Conservation (phyloP, 805 yeast species). For the Citeromyces nyonsensis region DNA sequence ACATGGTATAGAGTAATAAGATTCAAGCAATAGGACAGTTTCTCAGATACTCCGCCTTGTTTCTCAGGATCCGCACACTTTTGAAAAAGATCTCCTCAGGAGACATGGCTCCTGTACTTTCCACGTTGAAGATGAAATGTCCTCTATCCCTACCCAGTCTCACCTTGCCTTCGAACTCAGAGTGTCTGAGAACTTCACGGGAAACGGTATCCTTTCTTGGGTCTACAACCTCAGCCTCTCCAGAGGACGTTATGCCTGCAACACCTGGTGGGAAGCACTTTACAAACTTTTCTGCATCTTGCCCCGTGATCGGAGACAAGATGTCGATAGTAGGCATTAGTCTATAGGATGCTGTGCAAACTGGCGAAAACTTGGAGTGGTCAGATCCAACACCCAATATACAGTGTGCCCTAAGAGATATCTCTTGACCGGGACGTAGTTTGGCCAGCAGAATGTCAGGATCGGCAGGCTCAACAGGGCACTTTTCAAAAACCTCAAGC, state of each 20-base stretch:
- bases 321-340: constrained; percentile 80
- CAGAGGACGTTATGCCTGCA: constrained; percentile 50
- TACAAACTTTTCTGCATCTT: constrained; percentile 64
- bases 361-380: constrained; percentile 97
- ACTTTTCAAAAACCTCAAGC: constrained; percentile 46
- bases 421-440: constrained; percentile 94
- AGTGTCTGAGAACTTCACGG: constrained; percentile 89
- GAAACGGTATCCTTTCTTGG: constrained; percentile 94
- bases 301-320: constrained; percentile 57
- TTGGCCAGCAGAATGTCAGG: constrained; percentile 86
- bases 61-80: constrained; percentile 70
- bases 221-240: constrained; percentile 71
- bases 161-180: constrained; percentile 79
- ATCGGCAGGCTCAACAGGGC: constrained; percentile 64
- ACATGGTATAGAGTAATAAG: not conserved
- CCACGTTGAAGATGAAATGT: constrained; percentile 89
- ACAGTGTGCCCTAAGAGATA: constrained; percentile 80
- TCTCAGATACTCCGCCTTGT: constrained; percentile 70
- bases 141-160: constrained; percentile 83
- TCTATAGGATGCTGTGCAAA: constrained; percentile 91
- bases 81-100: constrained; percentile 94
- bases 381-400: constrained; percentile 84
- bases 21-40: constrained; percentile 52
- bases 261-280: constrained; percentile 92
- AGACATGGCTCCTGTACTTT: constrained; percentile 91